Evolutionary conservation across 768 basidiomycete genomes (phyloP), one percentile per base, ranked within the genome.

Genomic region (Sarcomyxa edulis): DNA sequence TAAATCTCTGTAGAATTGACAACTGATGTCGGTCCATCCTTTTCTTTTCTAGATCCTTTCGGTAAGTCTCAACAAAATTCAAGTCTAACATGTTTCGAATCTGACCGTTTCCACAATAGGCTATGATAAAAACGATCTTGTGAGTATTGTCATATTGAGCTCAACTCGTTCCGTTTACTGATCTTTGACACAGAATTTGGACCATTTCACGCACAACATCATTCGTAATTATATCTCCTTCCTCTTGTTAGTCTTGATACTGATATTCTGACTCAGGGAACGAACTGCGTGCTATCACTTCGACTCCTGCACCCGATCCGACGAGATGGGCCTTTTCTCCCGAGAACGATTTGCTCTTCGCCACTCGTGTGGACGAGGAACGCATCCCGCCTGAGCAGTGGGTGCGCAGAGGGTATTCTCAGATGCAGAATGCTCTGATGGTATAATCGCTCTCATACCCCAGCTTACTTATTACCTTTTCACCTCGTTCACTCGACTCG

Each of bases 61-160:
- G 68, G 46, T 47, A 24, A 47, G 46, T 32, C 12, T 29, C 15
- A 16, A 38, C 28, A 27, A 28, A 12, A 25, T 35, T 35, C 27
- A 28, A 38, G 31, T 24, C 37, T 38, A 20, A 27, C 32, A 24
- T 39, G n/a, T 30, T 10, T 40, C 25, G 9, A 18, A 32, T 33
- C 29, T 38, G 6, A 32, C 14, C 18, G 6, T 32, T n/a, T 19
- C 36, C 24, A 18, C 1, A 29, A 23, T 25, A 72, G 72, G 81
- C 36, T 84, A 84, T 49, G 83, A 84, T 59, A 81, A 78, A 56
- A 84, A 85, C 52, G 83, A 84, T 48, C 65, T 84, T 40, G 76
- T 78, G 45, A 45, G 72, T 58, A n/a, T n/a, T n/a, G n/a, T n/a
- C n/a, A n/a, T n/a, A n/a, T n/a, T n/a, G n/a, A n/a, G n/a, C n/a